Percentiles rank a stretch among this genome's conserved stretches.
These are phyloP conservation scores for Schoenoplectus triqueter DNA, from an alignment of 202 grass and related monocot genomes.

Conservation along the genomic window DNA sequence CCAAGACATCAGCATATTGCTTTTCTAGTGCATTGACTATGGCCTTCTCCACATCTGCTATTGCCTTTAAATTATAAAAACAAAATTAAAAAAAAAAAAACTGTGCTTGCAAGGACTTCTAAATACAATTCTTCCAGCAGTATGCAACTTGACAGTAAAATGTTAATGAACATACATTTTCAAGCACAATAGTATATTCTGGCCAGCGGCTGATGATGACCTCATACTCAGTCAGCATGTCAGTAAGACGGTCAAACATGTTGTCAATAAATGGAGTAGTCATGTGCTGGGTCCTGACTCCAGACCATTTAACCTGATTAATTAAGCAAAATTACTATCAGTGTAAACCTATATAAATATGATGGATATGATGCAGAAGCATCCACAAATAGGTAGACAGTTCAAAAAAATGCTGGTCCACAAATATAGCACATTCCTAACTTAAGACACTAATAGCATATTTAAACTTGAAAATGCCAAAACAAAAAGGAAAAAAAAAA, in stretches of 20 bases:
- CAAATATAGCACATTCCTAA: background rate
- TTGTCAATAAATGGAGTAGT: conserved; percentile 98
- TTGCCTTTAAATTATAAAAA: conserved; percentile 71
- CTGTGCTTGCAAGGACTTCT: conserved; percentile 8
- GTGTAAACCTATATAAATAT: background rate
- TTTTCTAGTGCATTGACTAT: conserved; percentile 78
- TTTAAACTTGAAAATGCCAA: conserved; percentile 11
- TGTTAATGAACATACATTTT: conserved; percentile 69
- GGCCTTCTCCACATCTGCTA: conserved; percentile 98
- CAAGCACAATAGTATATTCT: conserved; percentile 91
- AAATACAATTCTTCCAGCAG: conserved; percentile 8
- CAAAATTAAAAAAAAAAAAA: conserved; percentile 6
- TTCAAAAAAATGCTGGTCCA: too few species aligned
- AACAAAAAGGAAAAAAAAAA: conserved; percentile 11
- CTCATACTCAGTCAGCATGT: conserved; percentile 87
- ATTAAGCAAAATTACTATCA: conserved; percentile 22
- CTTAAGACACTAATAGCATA: background rate
- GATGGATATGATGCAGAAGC: background rate
- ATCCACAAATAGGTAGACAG: background rate
- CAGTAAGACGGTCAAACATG: conserved; percentile 85
- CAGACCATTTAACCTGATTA: conserved; percentile 97
- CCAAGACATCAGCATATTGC: conserved; percentile 88
- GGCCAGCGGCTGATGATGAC: conserved; percentile 98
- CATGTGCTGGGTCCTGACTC: conserved; percentile 90
- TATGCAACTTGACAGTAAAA: conserved; percentile 10